Evolutionary conservation across 345 rosid genomes (phyloP).

Genomic region (Euphorbia pulcherrima): DNA sequence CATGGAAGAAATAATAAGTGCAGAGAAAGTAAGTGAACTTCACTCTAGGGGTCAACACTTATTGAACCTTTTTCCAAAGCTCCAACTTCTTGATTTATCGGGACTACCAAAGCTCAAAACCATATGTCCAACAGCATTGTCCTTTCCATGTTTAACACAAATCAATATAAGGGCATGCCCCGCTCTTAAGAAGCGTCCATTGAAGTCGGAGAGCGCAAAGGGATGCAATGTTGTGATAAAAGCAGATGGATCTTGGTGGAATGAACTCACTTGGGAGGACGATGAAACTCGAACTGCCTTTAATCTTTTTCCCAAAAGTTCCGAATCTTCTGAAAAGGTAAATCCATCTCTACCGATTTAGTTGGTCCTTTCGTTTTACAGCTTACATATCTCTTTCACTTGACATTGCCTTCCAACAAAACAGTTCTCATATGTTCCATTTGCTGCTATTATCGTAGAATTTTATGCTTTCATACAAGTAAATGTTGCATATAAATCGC

Average conservation of each 20-base stretch:
- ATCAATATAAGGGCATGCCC: constrained; percentile 9
- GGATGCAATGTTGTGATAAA: constrained; percentile 5
- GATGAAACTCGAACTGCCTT: not conserved
- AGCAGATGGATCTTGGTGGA: constrained; percentile 15
- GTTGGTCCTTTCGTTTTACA: too few species aligned
- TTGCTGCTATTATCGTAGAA: too few species aligned
- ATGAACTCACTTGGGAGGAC: not conserved
- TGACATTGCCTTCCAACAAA: too few species aligned
- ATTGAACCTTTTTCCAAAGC: constrained; percentile 17
- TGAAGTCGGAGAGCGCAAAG: constrained; percentile 16
- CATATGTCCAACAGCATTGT: constrained; percentile 20
- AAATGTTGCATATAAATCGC: too few species aligned
- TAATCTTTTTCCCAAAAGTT: not conserved
- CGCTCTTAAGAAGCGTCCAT: constrained; percentile 25
- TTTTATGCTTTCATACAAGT: too few species aligned
- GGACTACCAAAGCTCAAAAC: constrained; percentile 10
- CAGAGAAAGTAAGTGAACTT: not conserved
- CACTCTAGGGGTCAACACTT: not conserved
- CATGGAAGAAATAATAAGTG: constrained; percentile 5
- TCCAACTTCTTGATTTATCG: constrained; percentile 4
- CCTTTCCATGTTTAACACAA: constrained; percentile 13
- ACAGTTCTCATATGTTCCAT: too few species aligned
- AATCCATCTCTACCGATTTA: not conserved
- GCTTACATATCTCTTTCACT: too few species aligned
- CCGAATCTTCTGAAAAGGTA: too few species aligned